Base-by-base conservation (phyloP, 352 stramenopile species). In the Globisporangium middletonii region DNA sequence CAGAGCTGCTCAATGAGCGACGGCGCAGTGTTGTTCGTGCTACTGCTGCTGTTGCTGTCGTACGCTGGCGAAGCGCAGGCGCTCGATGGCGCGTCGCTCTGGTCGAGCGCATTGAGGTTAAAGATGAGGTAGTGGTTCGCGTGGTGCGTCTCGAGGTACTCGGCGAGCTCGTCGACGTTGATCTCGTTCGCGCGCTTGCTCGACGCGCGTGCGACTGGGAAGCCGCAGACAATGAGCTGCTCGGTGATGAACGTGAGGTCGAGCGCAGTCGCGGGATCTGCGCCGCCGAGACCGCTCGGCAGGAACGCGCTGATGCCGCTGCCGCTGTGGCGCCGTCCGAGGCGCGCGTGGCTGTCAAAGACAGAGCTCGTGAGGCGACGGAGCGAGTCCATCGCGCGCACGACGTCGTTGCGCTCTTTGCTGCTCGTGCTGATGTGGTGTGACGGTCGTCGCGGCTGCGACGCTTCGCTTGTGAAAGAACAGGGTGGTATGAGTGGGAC, bases 211-310 rank as follows among this genome's bases (percentile, higher is more conserved):
- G 75, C 50, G 18, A 76, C 68, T 0, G 86, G 83, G 42, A 71
- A 73, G 16, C 86, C 86, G 26, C 69, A 65, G 15, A 91, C 79
- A 27, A 90, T 51, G 15, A 94, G 62, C 5, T 78, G 74, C 38
- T 86, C 67, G 0, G 79, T 86, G 55, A 94, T 83, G 65, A 85
- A 85, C 8, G 83, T 94, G 42, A 94, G 50, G 33, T 86, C 73
- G n/a, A 91, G 72, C 9, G 70, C 68, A 27, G 64, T 59, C 9
- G 53, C 53, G 16, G 53, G 56, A 9, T 62, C 64, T 3, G 72
- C 69, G 49, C 79, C 66, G 15, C 64, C 43, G 12, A 55, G 30
- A 6, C 30, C 42, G 12, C 41, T 28, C 13, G 46, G 44, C 46
- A 64, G 15, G 7, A 59, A 55, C 3, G 46, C 59, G 53, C 53